Evolutionary conservation across 352 stramenopile species (phyloP).

Genomic region (Phytophthora melonis): DNA sequence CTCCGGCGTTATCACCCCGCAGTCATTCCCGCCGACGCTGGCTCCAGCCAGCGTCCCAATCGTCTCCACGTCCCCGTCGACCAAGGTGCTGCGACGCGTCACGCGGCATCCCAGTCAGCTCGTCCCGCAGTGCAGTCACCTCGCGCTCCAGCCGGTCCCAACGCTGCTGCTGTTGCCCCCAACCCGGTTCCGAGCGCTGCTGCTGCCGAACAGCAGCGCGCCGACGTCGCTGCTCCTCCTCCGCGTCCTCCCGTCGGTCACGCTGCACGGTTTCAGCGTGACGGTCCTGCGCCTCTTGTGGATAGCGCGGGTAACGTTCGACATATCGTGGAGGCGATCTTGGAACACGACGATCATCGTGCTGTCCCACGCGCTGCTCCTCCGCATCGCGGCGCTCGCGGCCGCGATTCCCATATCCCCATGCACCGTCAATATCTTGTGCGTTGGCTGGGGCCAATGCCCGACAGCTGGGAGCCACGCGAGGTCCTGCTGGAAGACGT

Average conservation of each 20-base stretch:
- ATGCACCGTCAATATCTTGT: no score
- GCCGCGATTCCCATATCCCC: no score
- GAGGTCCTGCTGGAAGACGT: no score
- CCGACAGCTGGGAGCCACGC: neutral
- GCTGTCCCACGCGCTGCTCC: neutral
- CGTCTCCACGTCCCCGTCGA: no score
- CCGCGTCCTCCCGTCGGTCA: neutral
- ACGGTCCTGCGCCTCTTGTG: neutral
- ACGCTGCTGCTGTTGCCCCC: neutral
- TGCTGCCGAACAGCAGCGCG: neutral
- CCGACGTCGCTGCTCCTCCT: neutral
- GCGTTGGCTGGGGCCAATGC: no score
- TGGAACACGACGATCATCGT: slow-evolving; percentile 1
- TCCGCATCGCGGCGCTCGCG: no score
- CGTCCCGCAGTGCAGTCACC: neutral
- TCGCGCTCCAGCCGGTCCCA: neutral
- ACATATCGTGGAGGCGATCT: slow-evolving; percentile 1
- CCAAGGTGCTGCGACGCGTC: neutral
- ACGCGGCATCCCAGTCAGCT: no score
- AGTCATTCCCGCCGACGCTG: no score
- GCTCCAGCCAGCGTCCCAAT: no score
- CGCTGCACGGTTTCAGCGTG: neutral
- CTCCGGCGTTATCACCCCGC: no score
- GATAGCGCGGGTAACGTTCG: slow-evolving; percentile 5
- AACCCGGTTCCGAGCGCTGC: neutral